phyloP scores from a whole-genome alignment of 2,329 filamentous ascomycete genomes.

The Sclerotinia sclerotiorum region DNA sequence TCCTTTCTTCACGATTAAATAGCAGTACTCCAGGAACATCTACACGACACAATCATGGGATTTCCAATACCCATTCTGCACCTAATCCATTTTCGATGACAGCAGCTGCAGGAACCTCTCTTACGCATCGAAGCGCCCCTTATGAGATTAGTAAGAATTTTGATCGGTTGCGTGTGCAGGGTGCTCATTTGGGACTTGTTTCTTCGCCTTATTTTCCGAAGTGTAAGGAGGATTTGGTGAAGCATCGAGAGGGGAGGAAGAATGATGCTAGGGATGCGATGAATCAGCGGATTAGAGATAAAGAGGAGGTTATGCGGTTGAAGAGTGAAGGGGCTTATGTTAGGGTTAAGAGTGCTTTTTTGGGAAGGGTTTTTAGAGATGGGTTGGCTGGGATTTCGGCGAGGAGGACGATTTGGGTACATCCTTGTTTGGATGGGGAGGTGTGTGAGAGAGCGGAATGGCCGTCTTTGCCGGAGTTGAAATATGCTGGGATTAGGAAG shows the following conservation, averaged over 20 bases:
- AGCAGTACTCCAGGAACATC: too few relatives aligned
- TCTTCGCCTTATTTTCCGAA: neutral
- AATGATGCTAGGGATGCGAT: neutral
- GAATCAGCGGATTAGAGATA: conserved; percentile 1
- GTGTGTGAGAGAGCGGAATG: neutral
- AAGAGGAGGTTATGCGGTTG: conserved; percentile 14
- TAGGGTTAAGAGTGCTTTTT: neutral
- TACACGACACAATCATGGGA: neutral
- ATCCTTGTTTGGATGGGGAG: neutral
- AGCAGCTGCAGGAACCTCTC: conserved; percentile 5
- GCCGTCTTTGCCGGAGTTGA: conserved; percentile 10
- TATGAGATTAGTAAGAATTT: conserved; percentile 11
- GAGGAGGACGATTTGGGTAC: neutral
- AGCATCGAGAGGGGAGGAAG: conserved; percentile 15
- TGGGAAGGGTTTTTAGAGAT: neutral
- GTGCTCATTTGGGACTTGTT: neutral
- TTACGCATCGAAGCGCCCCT: neutral
- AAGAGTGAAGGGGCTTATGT: conserved; percentile 1
- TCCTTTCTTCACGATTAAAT: neutral
- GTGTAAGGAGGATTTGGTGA: neutral
- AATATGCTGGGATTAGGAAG: neutral
- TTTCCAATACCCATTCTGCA: neutral
- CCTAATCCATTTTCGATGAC: neutral
- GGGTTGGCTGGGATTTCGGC: neutral
- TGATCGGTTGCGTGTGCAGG: conserved; percentile 5